Percentiles rank a stretch among this genome's conserved stretches.
Evolutionary conservation across 106 monocot genomes (phyloP).

Genomic region (Platanthera guangdongensis): DNA sequence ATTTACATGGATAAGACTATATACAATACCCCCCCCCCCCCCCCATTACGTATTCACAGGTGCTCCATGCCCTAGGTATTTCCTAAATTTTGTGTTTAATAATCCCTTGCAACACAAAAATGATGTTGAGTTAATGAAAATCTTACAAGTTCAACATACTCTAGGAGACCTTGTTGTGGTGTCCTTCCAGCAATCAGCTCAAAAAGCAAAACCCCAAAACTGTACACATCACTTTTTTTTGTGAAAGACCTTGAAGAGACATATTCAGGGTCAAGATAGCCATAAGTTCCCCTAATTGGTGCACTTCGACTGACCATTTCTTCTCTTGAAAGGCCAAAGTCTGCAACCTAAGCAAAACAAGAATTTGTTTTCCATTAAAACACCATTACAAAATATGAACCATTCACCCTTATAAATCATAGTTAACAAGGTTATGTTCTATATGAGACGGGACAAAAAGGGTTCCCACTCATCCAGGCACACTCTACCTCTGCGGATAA

Average conservation of each 20-base stretch:
- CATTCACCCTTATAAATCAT: not conserved
- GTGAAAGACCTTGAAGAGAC: conserved; percentile 75
- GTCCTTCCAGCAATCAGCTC: conserved; percentile 87
- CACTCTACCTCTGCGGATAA: not conserved
- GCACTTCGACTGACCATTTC: conserved; percentile 47
- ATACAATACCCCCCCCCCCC: too few relatives aligned
- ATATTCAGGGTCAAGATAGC: conserved; percentile 97
- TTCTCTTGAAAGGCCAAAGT: conserved; percentile 95
- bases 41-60: too few relatives aligned
- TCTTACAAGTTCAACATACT: conserved; percentile 92
- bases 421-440: not conserved
- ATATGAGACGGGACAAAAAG: not conserved
- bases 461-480: not conserved
- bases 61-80: not conserved
- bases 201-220: conserved; percentile 88
- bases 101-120: not conserved
- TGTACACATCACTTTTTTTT: conserved; percentile 96
- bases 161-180: conserved; percentile 91
- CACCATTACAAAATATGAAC: not conserved
- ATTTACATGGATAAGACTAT: too few relatives aligned
- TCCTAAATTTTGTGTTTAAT: not conserved
- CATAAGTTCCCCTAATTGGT: conserved; percentile 77
- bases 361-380: conserved; percentile 2
- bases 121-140: not conserved
- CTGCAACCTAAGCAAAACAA: conserved; percentile 54